phyloP scores from a whole-genome alignment of 176 grass and related monocot genomes.

The Typha latifolia region DNA sequence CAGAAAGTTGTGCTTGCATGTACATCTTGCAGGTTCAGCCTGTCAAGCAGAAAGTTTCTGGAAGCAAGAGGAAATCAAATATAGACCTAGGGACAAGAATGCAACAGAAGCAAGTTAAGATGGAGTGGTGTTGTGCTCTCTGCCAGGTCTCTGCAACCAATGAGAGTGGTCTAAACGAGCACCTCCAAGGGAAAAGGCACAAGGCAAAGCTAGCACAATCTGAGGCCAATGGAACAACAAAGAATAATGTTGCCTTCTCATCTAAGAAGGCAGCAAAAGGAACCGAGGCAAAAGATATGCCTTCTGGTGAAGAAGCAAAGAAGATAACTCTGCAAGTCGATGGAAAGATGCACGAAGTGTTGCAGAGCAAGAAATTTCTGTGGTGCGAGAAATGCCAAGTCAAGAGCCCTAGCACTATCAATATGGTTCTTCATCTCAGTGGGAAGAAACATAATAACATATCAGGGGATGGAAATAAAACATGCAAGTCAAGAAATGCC shows the following conservation, averaged over 20 bases:
- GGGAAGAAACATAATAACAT: not conserved
- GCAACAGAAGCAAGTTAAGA: not conserved
- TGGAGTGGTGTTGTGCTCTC: conserved; percentile 4
- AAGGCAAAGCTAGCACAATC: not conserved
- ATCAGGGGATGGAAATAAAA: not conserved
- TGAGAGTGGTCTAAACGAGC: not conserved
- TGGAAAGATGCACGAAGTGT: conserved; percentile 8
- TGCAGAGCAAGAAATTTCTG: conserved; percentile 5
- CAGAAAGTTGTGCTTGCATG: not conserved
- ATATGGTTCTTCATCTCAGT: conserved; percentile 8
- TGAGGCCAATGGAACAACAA: not conserved
- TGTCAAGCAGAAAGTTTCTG: not conserved
- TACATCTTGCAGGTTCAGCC: not conserved
- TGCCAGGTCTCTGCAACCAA: not conserved
- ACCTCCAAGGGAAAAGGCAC: conserved; percentile 7
- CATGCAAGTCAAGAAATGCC: not conserved
- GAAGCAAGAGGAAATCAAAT: conserved; percentile 5
- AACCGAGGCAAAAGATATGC: not conserved
- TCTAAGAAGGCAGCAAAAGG: not conserved
- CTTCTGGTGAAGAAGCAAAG: not conserved
- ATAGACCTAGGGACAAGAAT: not conserved
- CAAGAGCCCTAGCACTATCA: conserved; percentile 8
- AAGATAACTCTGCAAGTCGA: conserved; percentile 8
- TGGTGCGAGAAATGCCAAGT: conserved; percentile 11
- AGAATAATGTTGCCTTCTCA: not conserved